These are phyloP conservation scores for Pinus albicaulis DNA, from an alignment of 75 land plant genomes.

Conservation along the genomic window DNA sequence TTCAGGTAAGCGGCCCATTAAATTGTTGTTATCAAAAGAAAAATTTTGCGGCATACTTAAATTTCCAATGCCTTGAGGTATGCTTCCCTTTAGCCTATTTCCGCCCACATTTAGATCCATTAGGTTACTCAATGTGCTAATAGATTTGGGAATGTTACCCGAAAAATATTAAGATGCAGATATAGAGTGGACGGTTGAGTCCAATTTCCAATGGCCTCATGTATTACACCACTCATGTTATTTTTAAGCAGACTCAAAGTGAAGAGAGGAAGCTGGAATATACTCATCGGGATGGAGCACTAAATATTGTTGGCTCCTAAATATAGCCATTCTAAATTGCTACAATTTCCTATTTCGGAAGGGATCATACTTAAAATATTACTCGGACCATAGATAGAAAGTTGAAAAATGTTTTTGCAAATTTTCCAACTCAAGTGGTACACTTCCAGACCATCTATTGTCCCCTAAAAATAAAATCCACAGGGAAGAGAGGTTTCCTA, in stretches of 20 bases:
- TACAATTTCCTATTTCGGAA: slow-evolving; percentile 5
- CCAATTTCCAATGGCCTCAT: too few species aligned
- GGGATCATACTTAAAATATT: slow-evolving; percentile 12
- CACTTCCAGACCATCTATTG: background rate
- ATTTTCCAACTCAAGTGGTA: background rate
- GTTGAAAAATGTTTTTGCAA: too few species aligned
- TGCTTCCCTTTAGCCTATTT: too few species aligned
- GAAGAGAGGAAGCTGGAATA: background rate
- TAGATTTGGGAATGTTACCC: too few species aligned
- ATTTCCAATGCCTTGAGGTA: too few species aligned
- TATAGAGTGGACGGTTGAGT: too few species aligned
- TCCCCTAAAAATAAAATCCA: background rate
- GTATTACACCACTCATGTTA: background rate
- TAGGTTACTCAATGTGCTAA: too few species aligned
- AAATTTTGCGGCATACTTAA: too few species aligned
- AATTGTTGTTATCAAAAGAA: too few species aligned
- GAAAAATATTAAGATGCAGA: background rate
- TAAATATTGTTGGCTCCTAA: background rate
- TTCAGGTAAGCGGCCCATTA: too few species aligned
- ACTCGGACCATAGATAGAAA: too few species aligned
- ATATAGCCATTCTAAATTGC: background rate
- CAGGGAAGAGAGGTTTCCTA: background rate
- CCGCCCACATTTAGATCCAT: too few species aligned
- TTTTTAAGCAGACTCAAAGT: background rate
- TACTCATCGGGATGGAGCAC: background rate